A percentile compares a stretch with the other conserved stretches of the same genome.
Evolutionary conservation across 208 protist species (phyloP).

Genomic region (Acanthamoeba sp.): DNA sequence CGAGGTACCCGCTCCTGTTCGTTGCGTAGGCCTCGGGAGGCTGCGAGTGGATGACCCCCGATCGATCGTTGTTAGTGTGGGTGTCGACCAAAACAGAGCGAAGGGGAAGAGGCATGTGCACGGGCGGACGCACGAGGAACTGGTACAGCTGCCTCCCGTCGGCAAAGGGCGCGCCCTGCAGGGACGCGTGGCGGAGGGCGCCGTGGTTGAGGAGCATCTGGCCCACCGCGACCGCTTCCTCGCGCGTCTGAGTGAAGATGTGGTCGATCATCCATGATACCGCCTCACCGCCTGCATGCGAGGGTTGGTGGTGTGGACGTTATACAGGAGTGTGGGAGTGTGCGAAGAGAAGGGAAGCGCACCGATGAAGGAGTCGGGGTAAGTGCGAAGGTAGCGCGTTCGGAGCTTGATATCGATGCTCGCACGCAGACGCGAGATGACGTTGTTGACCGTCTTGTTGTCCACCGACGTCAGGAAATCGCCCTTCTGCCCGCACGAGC

Average conservation of each 20-base stretch:
- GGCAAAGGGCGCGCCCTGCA: neutral
- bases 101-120: too few species aligned
- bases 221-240: slow-evolving; percentile 54
- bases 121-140: slow-evolving; percentile 7
- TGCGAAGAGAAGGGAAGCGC: neutral
- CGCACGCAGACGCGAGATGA: neutral
- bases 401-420: neutral
- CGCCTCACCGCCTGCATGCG: slow-evolving; percentile 18
- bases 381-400: neutral
- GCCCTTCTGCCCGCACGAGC: slow-evolving; percentile 55
- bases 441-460: slow-evolving; percentile 13
- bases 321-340: neutral
- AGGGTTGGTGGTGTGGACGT: neutral
- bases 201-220: slow-evolving; percentile 68
- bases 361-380: slow-evolving; percentile 35
- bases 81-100: neutral
- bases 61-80: neutral
- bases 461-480: slow-evolving; percentile 26
- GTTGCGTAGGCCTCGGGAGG: neutral
- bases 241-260: slow-evolving; percentile 39
- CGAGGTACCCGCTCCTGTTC: slow-evolving; percentile 25
- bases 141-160: slow-evolving; percentile 4
- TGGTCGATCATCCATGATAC: slow-evolving; percentile 61
- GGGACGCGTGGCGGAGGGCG: neutral
- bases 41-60: neutral